A percentile compares a stretch with the other conserved stretches of the same genome.
Evolutionary conservation across 345 rosid species (phyloP).

Genomic region (Camelina sativa): DNA sequence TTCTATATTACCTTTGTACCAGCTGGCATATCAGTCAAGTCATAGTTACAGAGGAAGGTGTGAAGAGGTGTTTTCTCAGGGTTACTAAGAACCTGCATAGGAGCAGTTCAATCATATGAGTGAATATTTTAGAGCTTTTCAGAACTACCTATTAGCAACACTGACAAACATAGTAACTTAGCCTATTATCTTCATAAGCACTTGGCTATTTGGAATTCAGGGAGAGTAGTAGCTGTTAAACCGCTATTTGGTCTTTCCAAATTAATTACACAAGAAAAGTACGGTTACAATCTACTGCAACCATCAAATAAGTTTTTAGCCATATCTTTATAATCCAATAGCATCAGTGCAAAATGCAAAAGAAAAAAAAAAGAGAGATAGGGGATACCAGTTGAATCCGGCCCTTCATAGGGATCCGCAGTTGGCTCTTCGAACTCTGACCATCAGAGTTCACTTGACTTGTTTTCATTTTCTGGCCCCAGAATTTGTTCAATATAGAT

Average conservation of each 20-base stretch:
- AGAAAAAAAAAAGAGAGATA: constrained; percentile 23
- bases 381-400: constrained; percentile 81
- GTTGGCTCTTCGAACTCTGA: constrained; percentile 66
- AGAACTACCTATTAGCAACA: no score
- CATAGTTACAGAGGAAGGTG: constrained; percentile 94
- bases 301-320: not conserved
- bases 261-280: not conserved
- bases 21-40: constrained; percentile 93
- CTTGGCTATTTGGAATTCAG: constrained; percentile 4
- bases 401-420: constrained; percentile 91
- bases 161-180: no score
- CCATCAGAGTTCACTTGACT: constrained; percentile 60
- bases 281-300: constrained; percentile 2
- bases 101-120: constrained; percentile 28
- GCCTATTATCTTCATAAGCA: not conserved
- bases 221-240: not conserved
- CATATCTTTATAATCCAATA: not conserved
- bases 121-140: no score
- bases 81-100: constrained; percentile 87
- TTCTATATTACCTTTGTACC: constrained; percentile 55
- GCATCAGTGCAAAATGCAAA: not conserved
- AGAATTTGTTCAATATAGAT: constrained; percentile 56
- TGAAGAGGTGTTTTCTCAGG: constrained; percentile 98
- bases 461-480: constrained; percentile 59
- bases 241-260: not conserved